Evolutionary conservation across 768 basidiomycete species (phyloP).

Genomic region (Neoboletus brunneissimus): DNA sequence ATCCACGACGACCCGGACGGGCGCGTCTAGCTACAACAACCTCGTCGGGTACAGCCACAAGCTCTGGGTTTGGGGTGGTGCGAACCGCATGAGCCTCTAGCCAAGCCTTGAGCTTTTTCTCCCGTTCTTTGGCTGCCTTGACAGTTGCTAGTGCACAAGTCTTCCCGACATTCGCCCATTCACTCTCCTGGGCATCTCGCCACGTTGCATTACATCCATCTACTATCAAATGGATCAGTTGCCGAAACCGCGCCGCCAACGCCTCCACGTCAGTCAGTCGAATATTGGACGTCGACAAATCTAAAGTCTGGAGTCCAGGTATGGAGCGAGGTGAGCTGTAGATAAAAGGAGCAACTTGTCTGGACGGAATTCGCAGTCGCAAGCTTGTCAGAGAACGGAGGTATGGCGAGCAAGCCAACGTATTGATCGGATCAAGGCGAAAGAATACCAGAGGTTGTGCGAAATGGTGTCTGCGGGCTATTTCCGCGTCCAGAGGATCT

Average conservation of each 20-base stretch:
- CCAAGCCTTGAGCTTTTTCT: constrained; percentile 57
- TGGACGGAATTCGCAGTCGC: constrained; percentile 68
- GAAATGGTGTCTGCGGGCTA: constrained; percentile 41
- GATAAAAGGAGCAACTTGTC: constrained; percentile 50
- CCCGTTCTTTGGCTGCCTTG: constrained; percentile 60
- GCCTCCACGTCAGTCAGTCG: constrained; percentile 51
- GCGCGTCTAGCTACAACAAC: constrained; percentile 15
- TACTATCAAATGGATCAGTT: constrained; percentile 62
- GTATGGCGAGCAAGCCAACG: constrained; percentile 44
- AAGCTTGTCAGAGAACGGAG: constrained; percentile 49
- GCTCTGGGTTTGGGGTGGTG: not conserved
- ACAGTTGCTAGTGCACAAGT: constrained; percentile 60
- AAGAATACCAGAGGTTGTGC: constrained; percentile 92
- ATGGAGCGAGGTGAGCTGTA: constrained; percentile 27
- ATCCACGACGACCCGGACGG: constrained; percentile 52
- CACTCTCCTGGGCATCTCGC: constrained; percentile 46
- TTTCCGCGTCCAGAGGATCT: constrained; percentile 50
- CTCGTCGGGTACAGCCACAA: not conserved
- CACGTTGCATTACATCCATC: constrained; percentile 63
- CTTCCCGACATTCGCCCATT: constrained; percentile 63
- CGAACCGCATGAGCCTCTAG: constrained; percentile 35
- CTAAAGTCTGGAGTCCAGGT: constrained; percentile 58
- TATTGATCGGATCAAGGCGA: constrained; percentile 55
- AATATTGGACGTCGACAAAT: constrained; percentile 71
- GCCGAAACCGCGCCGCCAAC: constrained; percentile 48